Conservation (phyloP, 768 basidiomycete species). For the Termitomyces sp. region DNA sequence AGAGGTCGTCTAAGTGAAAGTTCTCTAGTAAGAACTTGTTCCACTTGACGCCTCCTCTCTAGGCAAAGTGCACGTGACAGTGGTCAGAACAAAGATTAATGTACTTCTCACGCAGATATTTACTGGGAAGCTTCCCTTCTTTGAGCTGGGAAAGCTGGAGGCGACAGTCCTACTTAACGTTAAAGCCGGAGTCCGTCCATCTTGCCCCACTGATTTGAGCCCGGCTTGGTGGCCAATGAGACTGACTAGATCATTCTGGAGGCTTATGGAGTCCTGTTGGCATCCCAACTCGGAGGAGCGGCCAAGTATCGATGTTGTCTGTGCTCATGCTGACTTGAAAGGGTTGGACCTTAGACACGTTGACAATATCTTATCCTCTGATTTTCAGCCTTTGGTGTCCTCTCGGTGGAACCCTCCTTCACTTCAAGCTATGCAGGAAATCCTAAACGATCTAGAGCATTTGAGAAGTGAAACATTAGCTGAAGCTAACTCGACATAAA, state of each 20-base stretch:
- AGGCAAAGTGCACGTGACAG: no score
- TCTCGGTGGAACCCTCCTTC: background rate
- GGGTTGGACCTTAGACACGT: background rate
- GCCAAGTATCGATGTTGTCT: background rate
- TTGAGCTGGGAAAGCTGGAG: slow-evolving; percentile 12
- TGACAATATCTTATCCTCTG: background rate
- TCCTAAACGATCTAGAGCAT: background rate
- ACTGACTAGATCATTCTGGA: background rate
- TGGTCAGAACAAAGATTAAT: background rate
- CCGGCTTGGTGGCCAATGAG: background rate
- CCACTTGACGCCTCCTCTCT: no score
- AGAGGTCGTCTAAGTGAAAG: no score
- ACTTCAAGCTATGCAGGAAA: background rate
- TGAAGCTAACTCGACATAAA: background rate
- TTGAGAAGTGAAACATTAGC: background rate
- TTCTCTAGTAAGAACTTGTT: no score
- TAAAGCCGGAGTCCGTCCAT: slow-evolving; percentile 12
- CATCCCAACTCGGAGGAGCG: background rate
- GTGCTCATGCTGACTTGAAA: background rate
- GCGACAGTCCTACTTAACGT: slow-evolving; percentile 16
- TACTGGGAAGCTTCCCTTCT: slow-evolving; percentile 18
- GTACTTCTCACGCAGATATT: slow-evolving; percentile 9
- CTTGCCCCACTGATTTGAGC: background rate
- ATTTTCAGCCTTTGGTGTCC: background rate
- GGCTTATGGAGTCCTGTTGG: background rate